phyloP scores from a whole-genome alignment of 2,329 filamentous ascomycete genomes.

The Periglandula ipomoeae region DNA sequence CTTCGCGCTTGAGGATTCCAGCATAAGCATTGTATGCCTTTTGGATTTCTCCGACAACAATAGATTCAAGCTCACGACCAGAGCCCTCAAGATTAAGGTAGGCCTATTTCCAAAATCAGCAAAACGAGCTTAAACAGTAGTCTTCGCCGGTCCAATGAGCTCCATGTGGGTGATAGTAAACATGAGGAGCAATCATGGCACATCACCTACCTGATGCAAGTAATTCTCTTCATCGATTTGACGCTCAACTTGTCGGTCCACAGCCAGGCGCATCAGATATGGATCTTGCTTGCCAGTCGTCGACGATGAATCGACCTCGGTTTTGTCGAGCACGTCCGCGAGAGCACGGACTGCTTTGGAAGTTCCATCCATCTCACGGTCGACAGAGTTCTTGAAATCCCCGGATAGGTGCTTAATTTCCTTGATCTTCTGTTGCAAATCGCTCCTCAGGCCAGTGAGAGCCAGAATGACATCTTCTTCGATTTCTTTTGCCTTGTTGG shows the following conservation, averaged over 20 bases:
- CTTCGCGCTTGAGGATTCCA: conserved; percentile 83
- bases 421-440: conserved; percentile 93
- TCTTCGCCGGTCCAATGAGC: neutral
- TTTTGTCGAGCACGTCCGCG: conserved; percentile 72
- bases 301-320: conserved; percentile 63
- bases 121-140: neutral
- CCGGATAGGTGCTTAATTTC: conserved; percentile 91
- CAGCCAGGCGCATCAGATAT: conserved; percentile 74
- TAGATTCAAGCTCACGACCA: conserved; percentile 88
- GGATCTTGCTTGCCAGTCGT: conserved; percentile 85
- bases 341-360: conserved; percentile 68
- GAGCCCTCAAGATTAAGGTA: conserved; percentile 92
- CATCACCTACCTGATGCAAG: conserved; percentile 63
- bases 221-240: conserved; percentile 98
- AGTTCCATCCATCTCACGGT: conserved; percentile 86
- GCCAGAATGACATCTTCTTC: conserved; percentile 87
- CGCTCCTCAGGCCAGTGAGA: conserved; percentile 73
- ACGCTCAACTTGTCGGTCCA: conserved; percentile 83
- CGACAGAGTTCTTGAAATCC: conserved; percentile 94
- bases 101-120: conserved; percentile 45
- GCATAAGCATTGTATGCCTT: conserved; percentile 95
- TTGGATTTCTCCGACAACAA: conserved; percentile 94
- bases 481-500: conserved; percentile 82
- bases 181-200: neutral
- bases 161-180: neutral